phyloP scores from a whole-genome alignment of 1,284 basidiomycete species.

The Fomes fomentarius region DNA sequence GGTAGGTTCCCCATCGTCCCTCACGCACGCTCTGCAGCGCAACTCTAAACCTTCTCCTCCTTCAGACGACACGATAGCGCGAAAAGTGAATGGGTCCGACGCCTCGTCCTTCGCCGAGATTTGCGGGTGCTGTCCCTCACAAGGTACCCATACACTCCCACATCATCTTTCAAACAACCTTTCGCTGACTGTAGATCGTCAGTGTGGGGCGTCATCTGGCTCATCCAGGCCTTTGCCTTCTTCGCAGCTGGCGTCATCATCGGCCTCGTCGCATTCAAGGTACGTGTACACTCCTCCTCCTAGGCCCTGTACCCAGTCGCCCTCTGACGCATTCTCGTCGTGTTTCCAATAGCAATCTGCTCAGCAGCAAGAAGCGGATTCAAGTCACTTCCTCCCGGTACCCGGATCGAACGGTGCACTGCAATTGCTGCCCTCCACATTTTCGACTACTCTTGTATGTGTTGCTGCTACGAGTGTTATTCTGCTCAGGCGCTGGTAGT shows the following conservation, averaged over 20 bases:
- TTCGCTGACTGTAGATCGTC: not conserved
- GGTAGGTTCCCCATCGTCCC: slow-evolving; percentile 46
- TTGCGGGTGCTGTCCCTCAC: slow-evolving; percentile 80
- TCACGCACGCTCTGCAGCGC: not conserved
- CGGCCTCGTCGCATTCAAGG: slow-evolving; percentile 88
- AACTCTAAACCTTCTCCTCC: not conserved
- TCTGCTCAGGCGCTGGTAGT: slow-evolving; percentile 9
- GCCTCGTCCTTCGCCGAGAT: slow-evolving; percentile 89
- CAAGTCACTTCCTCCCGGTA: slow-evolving; percentile 64
- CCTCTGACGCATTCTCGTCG: not conserved
- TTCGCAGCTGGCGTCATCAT: slow-evolving; percentile 85
- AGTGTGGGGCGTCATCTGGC: slow-evolving; percentile 93
- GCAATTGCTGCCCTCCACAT: slow-evolving; percentile 2
- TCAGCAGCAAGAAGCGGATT: slow-evolving; percentile 51
- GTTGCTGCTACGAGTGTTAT: slow-evolving; percentile 4
- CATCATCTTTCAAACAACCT: not conserved
- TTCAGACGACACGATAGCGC: slow-evolving; percentile 83
- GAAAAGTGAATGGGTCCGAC: slow-evolving; percentile 93
- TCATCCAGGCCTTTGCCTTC: slow-evolving; percentile 80
- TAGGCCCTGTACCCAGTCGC: no score
- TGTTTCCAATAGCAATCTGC: slow-evolving; percentile 52
- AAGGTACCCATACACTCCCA: slow-evolving; percentile 44
- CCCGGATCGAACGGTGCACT: slow-evolving; percentile 45
- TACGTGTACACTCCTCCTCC: slow-evolving; percentile 30
- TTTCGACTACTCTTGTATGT: slow-evolving; percentile 9